Conservation (phyloP, 169 alveolate genomes). For the Fabrea salina region DNA sequence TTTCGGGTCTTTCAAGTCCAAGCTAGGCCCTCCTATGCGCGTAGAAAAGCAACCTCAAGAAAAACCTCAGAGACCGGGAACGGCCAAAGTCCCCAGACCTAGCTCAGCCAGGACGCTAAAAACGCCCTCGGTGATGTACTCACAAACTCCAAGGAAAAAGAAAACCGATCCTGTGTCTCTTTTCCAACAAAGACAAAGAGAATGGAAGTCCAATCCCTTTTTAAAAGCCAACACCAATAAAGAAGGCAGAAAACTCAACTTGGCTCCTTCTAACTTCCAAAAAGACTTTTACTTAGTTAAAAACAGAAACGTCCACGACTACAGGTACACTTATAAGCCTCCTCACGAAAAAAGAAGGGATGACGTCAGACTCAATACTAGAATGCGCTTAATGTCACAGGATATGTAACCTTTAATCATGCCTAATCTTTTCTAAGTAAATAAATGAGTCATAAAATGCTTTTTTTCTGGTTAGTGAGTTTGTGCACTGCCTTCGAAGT, state of each 20-base stretch:
- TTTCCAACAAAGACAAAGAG: constrained; percentile 20
- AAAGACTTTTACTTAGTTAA: not conserved
- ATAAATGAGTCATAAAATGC: too few relatives aligned
- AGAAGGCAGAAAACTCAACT: constrained; percentile 33
- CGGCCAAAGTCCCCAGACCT: not conserved
- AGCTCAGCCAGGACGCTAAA: not conserved
- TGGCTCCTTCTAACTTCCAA: not conserved
- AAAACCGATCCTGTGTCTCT: constrained; percentile 26
- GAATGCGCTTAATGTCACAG: not conserved
- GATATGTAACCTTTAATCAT: too few relatives aligned
- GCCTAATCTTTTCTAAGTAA: too few relatives aligned
- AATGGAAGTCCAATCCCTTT: constrained; percentile 26
- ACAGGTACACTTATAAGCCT: not conserved
- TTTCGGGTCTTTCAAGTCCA: not conserved
- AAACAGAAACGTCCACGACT: constrained; percentile 5
- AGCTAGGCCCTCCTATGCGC: constrained; percentile 27
- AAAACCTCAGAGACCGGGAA: not conserved
- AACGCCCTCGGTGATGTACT: not conserved
- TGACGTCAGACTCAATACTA: constrained; percentile 12
- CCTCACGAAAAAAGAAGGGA: constrained; percentile 37
- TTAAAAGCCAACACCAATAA: not conserved
- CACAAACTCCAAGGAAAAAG: not conserved
- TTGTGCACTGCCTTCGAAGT: not conserved
- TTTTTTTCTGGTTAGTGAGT: not conserved
- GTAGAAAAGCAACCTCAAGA: not conserved